Conservation (phyloP, 2,329 filamentous ascomycete species). For the Ophiostoma himal-ulmi region DNA sequence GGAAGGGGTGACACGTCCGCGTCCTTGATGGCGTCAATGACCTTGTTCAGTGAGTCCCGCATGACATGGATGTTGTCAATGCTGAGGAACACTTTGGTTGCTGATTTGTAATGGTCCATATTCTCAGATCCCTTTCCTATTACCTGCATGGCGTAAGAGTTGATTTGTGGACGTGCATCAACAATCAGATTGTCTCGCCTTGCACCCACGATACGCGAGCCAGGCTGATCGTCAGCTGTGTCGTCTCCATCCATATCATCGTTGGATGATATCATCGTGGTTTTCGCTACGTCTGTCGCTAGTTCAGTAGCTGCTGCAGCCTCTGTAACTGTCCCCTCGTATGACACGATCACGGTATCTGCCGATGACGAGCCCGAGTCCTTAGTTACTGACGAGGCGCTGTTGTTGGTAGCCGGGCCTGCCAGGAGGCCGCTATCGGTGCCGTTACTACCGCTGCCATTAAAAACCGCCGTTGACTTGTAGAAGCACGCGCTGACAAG, state of each 20-base stretch:
- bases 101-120: constrained; percentile 94
- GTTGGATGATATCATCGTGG: constrained; percentile 47
- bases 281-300: background rate
- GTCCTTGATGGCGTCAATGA: constrained; percentile 86
- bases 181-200: constrained; percentile 93
- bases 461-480: constrained; percentile 49
- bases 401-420: background rate
- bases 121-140: constrained; percentile 92
- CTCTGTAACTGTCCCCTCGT: constrained; percentile 8
- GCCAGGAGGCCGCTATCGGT: constrained; percentile 22
- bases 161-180: constrained; percentile 88
- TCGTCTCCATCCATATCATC: constrained; percentile 33
- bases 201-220: constrained; percentile 67
- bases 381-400: constrained; percentile 21
- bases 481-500: constrained; percentile 89
- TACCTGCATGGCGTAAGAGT: constrained; percentile 90
- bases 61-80: constrained; percentile 99
- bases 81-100: constrained; percentile 83
- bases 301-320: constrained; percentile 33
- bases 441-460: constrained; percentile 26
- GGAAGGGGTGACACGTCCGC: constrained; percentile 79
- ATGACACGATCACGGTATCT: constrained; percentile 16
- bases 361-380: background rate
- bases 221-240: constrained; percentile 49
- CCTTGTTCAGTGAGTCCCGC: constrained; percentile 80